Percentiles rank a stretch among this genome's conserved stretches.
phyloP scores from a whole-genome alignment of 352 stramenopile species.

The Globisporangium irregulare region DNA sequence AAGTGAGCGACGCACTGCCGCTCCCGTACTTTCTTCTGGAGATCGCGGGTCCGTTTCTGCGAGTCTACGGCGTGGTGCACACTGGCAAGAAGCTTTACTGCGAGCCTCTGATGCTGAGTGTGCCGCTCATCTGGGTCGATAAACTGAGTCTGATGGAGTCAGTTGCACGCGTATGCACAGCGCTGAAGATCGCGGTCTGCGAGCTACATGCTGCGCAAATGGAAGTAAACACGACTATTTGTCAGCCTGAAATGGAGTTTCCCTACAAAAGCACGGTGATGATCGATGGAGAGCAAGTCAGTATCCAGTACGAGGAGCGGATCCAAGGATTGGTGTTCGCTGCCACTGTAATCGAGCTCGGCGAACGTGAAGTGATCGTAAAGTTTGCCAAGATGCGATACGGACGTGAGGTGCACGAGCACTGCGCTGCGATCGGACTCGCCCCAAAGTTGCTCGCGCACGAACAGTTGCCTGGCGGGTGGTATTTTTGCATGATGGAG shows the following conservation, averaged over 20 bases:
- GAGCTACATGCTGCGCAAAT: neutral
- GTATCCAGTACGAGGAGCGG: neutral
- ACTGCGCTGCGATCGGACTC: neutral
- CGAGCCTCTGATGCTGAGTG: neutral
- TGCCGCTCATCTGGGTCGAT: neutral
- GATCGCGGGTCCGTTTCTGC: slow-evolving; percentile 3
- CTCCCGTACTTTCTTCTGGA: slow-evolving; percentile 1
- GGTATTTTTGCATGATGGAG: slow-evolving; percentile 6
- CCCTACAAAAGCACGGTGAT: neutral
- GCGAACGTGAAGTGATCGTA: neutral
- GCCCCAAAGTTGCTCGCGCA: neutral
- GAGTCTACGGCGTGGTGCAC: slow-evolving; percentile 1
- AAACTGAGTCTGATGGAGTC: slow-evolving; percentile 5
- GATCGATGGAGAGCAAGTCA: slow-evolving; percentile 4
- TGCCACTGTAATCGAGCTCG: neutral
- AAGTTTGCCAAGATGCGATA: slow-evolving; percentile 4
- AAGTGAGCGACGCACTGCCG: neutral
- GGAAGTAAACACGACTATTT: neutral
- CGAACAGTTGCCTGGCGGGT: neutral
- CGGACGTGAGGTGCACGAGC: slow-evolving; percentile 1
- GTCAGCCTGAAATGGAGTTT: neutral
- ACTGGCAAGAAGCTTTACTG: neutral
- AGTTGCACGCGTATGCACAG: neutral
- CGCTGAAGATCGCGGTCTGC: neutral
- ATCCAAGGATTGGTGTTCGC: slow-evolving; percentile 1